phyloP scores from a whole-genome alignment of 73 alveolate species.

The Paramecium sexaurelia region DNA sequence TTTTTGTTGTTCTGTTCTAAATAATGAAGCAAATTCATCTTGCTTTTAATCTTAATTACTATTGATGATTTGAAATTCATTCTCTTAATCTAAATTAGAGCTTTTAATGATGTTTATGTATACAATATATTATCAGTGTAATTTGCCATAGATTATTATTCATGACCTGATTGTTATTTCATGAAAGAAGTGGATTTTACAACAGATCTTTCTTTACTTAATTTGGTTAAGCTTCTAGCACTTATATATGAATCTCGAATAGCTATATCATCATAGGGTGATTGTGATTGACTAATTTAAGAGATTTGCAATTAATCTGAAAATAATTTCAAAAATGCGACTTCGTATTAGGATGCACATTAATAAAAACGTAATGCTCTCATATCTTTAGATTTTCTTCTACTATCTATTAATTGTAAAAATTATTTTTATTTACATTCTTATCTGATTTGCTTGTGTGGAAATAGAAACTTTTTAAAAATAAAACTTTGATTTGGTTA shows the following conservation, averaged over 20 bases:
- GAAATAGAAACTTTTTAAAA: neutral
- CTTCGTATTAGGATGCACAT: neutral
- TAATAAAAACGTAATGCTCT: neutral
- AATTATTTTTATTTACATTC: neutral
- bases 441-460: neutral
- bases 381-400: neutral
- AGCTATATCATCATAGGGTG: constrained; percentile 19
- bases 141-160: neutral
- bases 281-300: neutral
- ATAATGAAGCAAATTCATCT: neutral
- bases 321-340: neutral
- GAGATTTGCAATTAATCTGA: neutral
- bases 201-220: constrained; percentile 26
- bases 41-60: neutral
- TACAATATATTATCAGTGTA: neutral
- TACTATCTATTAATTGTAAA: neutral
- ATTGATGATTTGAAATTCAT: constrained; percentile 11
- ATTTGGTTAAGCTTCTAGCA: constrained; percentile 17
- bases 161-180: constrained; percentile 33
- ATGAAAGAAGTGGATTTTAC: constrained; percentile 34
- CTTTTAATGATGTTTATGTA: neutral
- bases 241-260: neutral
- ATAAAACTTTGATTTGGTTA: neutral
- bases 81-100: neutral
- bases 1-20: neutral